Evolutionary conservation across 805 yeast species (phyloP).

Genomic region (Lachancea sp.): DNA sequence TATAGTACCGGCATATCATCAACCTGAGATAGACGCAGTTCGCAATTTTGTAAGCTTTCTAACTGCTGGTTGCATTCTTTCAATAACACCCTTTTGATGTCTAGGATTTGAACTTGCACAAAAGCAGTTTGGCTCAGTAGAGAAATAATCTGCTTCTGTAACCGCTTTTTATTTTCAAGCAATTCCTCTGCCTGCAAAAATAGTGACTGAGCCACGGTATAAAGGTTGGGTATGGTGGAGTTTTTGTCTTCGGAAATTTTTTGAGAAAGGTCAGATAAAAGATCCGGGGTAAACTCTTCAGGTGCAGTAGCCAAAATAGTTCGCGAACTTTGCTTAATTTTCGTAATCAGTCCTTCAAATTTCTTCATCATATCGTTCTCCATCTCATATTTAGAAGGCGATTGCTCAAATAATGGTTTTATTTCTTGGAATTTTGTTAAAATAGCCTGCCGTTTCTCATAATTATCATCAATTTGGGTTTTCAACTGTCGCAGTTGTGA

Average conservation of each 20-base stretch:
- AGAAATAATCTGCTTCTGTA: constrained; percentile 31
- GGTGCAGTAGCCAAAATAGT: constrained; percentile 17
- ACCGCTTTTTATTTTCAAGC: constrained; percentile 28
- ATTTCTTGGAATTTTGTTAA: constrained; percentile 9
- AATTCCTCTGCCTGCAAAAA: constrained; percentile 21
- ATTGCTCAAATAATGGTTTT: constrained; percentile 11
- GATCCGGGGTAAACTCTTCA: constrained; percentile 3
- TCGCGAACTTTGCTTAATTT: constrained; percentile 15
- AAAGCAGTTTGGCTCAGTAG: constrained; percentile 31
- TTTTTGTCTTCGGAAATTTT: constrained; percentile 12
- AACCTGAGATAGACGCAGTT: constrained; percentile 34
- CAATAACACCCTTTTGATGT: constrained; percentile 28
- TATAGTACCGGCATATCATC: constrained; percentile 65
- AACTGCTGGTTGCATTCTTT: constrained; percentile 32
- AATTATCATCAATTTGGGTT: constrained; percentile 15
- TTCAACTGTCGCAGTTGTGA: constrained; percentile 17
- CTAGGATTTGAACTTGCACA: constrained; percentile 36
- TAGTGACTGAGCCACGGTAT: constrained; percentile 26
- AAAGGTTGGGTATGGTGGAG: constrained; percentile 16
- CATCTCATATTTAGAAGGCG: constrained; percentile 17
- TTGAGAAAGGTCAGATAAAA: constrained; percentile 9
- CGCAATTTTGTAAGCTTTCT: constrained; percentile 20
- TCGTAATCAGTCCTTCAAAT: constrained; percentile 22
- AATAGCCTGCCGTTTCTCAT: constrained; percentile 12
- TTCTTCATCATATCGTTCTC: constrained; percentile 24